phyloP scores from a whole-genome alignment of 2,329 filamentous ascomycete species.

The Tolypocladium nubicola region DNA sequence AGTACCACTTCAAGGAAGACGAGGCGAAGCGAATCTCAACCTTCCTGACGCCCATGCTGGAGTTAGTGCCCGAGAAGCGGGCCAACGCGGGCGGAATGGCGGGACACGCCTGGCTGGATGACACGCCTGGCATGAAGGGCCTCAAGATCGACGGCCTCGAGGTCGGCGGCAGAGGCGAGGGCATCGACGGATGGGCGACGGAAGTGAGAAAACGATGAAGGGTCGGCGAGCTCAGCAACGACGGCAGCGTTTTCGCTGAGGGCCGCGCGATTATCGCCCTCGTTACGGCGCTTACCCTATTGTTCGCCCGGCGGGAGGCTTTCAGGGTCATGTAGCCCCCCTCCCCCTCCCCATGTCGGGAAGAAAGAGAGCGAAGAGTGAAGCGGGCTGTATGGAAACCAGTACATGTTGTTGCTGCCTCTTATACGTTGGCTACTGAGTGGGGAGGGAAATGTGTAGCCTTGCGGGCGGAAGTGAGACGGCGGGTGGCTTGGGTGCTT shows the following conservation, averaged over 20 bases:
- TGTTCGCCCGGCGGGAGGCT: not conserved
- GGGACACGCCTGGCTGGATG: constrained; percentile 69
- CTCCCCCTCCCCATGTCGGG: not conserved
- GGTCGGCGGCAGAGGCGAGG: constrained; percentile 77
- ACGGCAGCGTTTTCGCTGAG: not conserved
- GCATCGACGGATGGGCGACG: constrained; percentile 85
- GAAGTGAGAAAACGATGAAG: constrained; percentile 74
- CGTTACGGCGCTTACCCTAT: not conserved
- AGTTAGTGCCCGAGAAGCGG: constrained; percentile 75
- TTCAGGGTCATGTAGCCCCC: not conserved
- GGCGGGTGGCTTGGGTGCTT: not conserved
- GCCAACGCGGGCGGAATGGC: constrained; percentile 97
- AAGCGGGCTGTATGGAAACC: not conserved
- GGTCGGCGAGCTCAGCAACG: constrained; percentile 6
- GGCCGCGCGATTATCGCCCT: not conserved
- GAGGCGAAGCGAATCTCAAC: constrained; percentile 69
- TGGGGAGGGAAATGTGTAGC: not conserved
- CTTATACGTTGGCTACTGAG: not conserved
- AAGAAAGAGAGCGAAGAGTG: not conserved
- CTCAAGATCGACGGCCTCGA: constrained; percentile 61
- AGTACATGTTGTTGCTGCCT: not conserved
- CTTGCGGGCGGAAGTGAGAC: not conserved
- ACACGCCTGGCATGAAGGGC: constrained; percentile 80
- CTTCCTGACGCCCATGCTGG: constrained; percentile 84
- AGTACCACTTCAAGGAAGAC: constrained; percentile 86